Base-by-base conservation (phyloP, 139 green algal species). In the Cymbomonas tetramitiformis region DNA sequence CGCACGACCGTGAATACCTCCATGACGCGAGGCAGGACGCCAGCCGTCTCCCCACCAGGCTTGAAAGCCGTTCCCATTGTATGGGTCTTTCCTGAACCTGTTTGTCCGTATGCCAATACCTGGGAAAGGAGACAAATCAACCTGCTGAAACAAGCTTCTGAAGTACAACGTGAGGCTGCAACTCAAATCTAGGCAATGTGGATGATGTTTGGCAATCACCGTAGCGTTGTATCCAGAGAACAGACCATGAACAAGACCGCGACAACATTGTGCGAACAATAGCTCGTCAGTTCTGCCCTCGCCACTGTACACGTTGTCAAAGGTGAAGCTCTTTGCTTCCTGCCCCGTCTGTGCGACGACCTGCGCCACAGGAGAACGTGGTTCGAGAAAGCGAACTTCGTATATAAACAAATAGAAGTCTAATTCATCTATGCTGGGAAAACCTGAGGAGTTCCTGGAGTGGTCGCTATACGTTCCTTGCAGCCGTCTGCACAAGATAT, bases 31-130 rank as follows among this genome's bases (percentile, higher is more conserved):
- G 48, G 48, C 18, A 56, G 23, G 48, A 56, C 48, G 1, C 48
- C 48, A n/a, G 26, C 26, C 2, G 48, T 56, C 15, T 29, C 48
- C 23, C 48, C 36, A 1, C 34, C 52, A 9, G 31, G 19, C 41
- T 50, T 23, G 41, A 31, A 9, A 7, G 41, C 5, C 34, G 34
- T 60, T 10, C 52, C 52, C 58, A 65, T 65, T 7, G 47, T 61
- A 28, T 65, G 47, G 46, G 58, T 57, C 58, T 65, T 65, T 21
- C 58, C 58, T 1, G 18, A 40, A 10, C 58, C 58, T 8, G 58
- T 65, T 25, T 65, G 58, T 24, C 58, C 58, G 47, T 65, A 65
- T 2, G 58, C 58, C 23, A 65, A 34, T n/a, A n/a, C n/a, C n/a
- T n/a, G n/a, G n/a, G n/a, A n/a, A n/a, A n/a, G n/a, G n/a, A n/a